Evolutionary conservation across 2,329 filamentous ascomycete species (phyloP).

Genomic region (Zasmidium angulare): DNA sequence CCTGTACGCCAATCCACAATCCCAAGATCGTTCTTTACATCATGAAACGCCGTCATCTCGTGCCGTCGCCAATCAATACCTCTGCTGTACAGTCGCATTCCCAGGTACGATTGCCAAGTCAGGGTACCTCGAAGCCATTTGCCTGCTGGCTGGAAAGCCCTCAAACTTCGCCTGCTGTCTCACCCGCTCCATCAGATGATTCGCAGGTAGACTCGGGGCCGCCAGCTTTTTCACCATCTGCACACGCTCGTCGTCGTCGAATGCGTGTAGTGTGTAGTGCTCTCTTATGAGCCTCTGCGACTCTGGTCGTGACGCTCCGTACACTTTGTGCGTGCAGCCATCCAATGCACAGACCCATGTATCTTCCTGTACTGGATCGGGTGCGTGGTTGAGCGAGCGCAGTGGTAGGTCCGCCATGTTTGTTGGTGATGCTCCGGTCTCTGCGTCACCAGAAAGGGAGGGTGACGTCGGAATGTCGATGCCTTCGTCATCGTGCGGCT

Average conservation of each 20-base stretch:
- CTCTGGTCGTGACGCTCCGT: conserved; percentile 57
- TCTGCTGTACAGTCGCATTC: background rate
- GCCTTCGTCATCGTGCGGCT: conserved; percentile 32
- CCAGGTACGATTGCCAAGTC: background rate
- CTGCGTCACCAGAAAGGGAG: conserved; percentile 8
- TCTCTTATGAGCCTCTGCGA: conserved; percentile 58
- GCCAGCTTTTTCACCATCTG: conserved; percentile 57
- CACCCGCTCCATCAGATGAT: conserved; percentile 48
- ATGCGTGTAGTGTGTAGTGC: conserved; percentile 63
- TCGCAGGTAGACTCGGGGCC: conserved; percentile 47
- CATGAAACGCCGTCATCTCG: background rate
- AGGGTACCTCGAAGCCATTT: conserved; percentile 11
- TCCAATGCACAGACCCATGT: conserved; percentile 67
- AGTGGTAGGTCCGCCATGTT: conserved; percentile 20
- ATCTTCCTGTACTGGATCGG: conserved; percentile 41
- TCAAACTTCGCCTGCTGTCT: conserved; percentile 30
- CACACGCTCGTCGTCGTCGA: conserved; percentile 53
- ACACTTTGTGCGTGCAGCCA: conserved; percentile 64
- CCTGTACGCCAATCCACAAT: background rate
- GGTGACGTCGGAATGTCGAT: conserved; percentile 36
- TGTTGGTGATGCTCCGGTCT: conserved; percentile 26
- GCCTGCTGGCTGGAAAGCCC: conserved; percentile 20
- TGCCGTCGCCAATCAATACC: too few relatives aligned
- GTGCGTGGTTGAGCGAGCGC: conserved; percentile 24
- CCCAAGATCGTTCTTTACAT: background rate